phyloP scores from a whole-genome alignment of 2,329 filamentous ascomycete genomes.

The Penicillium thymicola region DNA sequence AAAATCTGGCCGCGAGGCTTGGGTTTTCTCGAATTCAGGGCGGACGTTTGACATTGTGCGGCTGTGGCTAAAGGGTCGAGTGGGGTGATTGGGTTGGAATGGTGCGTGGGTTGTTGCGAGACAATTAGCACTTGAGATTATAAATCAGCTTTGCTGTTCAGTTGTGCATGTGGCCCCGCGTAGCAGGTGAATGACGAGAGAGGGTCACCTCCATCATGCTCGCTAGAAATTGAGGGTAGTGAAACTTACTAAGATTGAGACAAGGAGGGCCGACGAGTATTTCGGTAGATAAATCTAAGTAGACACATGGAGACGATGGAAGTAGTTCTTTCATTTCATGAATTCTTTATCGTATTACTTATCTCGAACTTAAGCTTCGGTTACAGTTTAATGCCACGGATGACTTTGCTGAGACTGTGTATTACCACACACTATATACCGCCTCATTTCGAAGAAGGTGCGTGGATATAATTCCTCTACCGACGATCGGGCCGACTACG shows the following conservation, averaged over 20 bases:
- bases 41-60: constrained; percentile 24
- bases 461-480: not conserved
- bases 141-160: constrained; percentile 3
- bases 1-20: constrained; percentile 45
- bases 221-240: not conserved
- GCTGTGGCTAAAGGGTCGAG: constrained; percentile 21
- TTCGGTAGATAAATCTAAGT: not conserved
- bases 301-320: constrained; percentile 7
- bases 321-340: not conserved
- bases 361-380: not conserved
- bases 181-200: not conserved
- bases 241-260: constrained; percentile 8
- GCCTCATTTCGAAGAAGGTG: not conserved
- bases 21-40: constrained; percentile 37
- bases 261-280: not conserved
- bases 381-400: not conserved
- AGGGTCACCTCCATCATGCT: not conserved
- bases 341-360: not conserved
- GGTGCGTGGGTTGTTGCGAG: not conserved
- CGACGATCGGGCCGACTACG: not conserved
- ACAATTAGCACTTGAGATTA: constrained; percentile 1
- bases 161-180: not conserved
- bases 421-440: not conserved
- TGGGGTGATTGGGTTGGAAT: not conserved
- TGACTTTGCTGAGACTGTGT: too few species aligned